phyloP scores from a whole-genome alignment of 2,329 filamentous ascomycete species.

The Claviceps digitariae region DNA sequence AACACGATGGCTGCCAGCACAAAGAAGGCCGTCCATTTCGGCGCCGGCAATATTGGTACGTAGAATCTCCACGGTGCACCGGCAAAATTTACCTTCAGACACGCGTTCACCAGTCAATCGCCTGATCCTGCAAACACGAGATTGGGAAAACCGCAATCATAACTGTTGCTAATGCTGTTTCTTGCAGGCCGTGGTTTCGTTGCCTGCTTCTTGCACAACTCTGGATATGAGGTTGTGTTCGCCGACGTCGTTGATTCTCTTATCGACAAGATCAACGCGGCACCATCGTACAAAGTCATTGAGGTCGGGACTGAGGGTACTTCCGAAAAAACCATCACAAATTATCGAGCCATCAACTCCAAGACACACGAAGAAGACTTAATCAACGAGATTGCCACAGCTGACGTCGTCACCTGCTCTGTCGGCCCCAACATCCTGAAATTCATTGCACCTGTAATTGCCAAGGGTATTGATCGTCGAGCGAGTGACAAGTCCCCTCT shows the following conservation, averaged over 20 bases:
- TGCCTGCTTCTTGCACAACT: constrained; percentile 84
- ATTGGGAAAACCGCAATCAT: background rate
- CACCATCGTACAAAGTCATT: constrained; percentile 75
- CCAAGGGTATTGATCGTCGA: constrained; percentile 78
- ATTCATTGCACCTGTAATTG: constrained; percentile 91
- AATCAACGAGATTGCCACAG: constrained; percentile 71
- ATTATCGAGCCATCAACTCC: constrained; percentile 96
- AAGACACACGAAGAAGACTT: constrained; percentile 71
- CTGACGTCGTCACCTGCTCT: constrained; percentile 89
- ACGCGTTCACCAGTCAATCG: too few relatives aligned
- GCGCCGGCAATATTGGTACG: constrained; percentile 69
- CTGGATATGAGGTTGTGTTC: constrained; percentile 91
- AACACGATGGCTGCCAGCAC: constrained; percentile 24
- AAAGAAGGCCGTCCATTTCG: constrained; percentile 72
- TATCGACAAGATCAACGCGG: constrained; percentile 65
- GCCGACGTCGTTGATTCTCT: constrained; percentile 81
- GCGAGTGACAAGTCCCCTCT: constrained; percentile 51
- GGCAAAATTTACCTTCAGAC: too few relatives aligned
- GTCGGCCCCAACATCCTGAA: constrained; percentile 93
- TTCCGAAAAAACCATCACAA: constrained; percentile 69
- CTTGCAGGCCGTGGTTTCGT: constrained; percentile 59
- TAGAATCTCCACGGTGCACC: constrained; percentile 2
- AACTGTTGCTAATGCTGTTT: background rate
- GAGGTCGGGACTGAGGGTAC: constrained; percentile 82
- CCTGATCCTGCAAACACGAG: too few relatives aligned